Conservation (phyloP, 2,329 filamentous ascomycete genomes). For the Magnaporthiopsis incrustans region DNA sequence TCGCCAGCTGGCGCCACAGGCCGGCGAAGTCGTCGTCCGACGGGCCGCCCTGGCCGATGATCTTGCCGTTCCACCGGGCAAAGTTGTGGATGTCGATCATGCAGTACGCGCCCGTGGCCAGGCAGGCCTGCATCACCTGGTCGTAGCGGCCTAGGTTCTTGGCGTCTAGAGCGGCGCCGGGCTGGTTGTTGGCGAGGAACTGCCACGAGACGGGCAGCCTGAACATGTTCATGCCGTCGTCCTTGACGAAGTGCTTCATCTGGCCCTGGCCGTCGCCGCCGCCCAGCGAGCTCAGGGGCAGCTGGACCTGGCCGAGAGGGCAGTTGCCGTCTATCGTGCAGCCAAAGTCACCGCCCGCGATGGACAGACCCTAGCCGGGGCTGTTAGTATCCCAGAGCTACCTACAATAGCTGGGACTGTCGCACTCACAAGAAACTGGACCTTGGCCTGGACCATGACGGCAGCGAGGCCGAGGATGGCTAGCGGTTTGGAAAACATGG, state of each 20-base stretch:
- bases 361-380: slow-evolving; percentile 12
- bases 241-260: slow-evolving; percentile 48
- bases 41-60: slow-evolving; percentile 59
- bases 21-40: slow-evolving; percentile 52
- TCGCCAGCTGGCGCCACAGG: slow-evolving; percentile 51
- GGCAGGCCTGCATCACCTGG: slow-evolving; percentile 38
- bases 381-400: not conserved
- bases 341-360: slow-evolving; percentile 42
- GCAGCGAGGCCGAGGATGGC: slow-evolving; percentile 4
- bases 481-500: slow-evolving; percentile 5
- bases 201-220: slow-evolving; percentile 48
- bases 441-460: slow-evolving; percentile 5
- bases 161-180: slow-evolving; percentile 33
- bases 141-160: slow-evolving; percentile 38
- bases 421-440: slow-evolving; percentile 8
- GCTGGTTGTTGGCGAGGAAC: slow-evolving; percentile 35
- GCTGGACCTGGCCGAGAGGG: slow-evolving; percentile 19
- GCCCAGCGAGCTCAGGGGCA: slow-evolving; percentile 22
- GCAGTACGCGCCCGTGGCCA: slow-evolving; percentile 38
- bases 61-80: slow-evolving; percentile 51
- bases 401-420: not conserved
- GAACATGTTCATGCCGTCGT: slow-evolving; percentile 47
- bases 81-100: slow-evolving; percentile 49
- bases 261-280: slow-evolving; percentile 31
- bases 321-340: slow-evolving; percentile 31